Evolutionary conservation across 345 rosid genomes (phyloP).

Genomic region (Arabis hirsuta): DNA sequence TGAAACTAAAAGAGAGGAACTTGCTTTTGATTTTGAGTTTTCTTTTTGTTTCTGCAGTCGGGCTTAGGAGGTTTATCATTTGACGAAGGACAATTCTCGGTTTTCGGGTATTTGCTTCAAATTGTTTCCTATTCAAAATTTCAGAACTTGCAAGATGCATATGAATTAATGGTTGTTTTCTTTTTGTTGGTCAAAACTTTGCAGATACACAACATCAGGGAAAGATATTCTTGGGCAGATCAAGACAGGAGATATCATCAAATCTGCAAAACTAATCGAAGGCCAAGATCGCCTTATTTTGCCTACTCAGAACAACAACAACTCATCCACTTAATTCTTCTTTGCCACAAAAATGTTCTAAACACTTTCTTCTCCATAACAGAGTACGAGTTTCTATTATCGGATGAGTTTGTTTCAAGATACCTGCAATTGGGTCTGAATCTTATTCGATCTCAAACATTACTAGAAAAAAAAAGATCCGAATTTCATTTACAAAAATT

Average conservation of each 20-base stretch:
- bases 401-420: neutral
- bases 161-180: neutral
- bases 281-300: constrained; percentile 79
- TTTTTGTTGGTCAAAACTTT: constrained; percentile 8
- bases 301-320: constrained; percentile 53
- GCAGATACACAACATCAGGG: constrained; percentile 73
- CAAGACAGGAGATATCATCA: constrained; percentile 77
- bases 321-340: constrained; percentile 41
- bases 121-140: neutral
- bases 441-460: constrained; percentile 26
- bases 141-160: constrained; percentile 4
- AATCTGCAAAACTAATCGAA: constrained; percentile 68
- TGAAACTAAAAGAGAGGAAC: neutral
- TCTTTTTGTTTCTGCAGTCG: constrained; percentile 48
- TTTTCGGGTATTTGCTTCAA: constrained; percentile 63
- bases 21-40: constrained; percentile 10
- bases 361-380: constrained; percentile 16
- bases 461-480: constrained; percentile 11
- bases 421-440: constrained; percentile 20
- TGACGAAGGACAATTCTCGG: constrained; percentile 95
- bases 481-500: constrained; percentile 25
- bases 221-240: constrained; percentile 82
- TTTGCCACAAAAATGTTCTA: constrained; percentile 1
- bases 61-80: constrained; percentile 96
- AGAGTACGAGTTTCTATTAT: constrained; percentile 20